Conservation (phyloP, 2,329 filamentous ascomycete species). For the Alternaria consortialis region DNA sequence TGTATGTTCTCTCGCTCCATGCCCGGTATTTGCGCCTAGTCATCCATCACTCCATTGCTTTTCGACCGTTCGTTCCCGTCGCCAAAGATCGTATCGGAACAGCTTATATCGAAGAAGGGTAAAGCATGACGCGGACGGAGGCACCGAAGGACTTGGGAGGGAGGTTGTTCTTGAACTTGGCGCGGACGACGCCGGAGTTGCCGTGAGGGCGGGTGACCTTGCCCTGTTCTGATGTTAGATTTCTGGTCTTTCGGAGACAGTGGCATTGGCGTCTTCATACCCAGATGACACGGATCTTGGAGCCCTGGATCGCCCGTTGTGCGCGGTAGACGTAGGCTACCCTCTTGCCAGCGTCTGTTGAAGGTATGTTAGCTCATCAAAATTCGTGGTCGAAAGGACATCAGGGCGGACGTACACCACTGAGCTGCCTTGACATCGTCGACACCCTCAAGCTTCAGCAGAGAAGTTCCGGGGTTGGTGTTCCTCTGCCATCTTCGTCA, state of each 20-base stretch:
- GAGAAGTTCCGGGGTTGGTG: constrained; percentile 86
- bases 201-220: constrained; percentile 97
- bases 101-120: constrained; percentile 93
- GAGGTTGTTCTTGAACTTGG: constrained; percentile 96
- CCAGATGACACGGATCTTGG: constrained; percentile 96
- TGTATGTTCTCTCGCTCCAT: constrained; percentile 42
- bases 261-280: not conserved
- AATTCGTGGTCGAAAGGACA: constrained; percentile 51
- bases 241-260: not conserved
- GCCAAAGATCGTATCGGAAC: constrained; percentile 41
- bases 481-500: constrained; percentile 72
- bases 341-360: constrained; percentile 7
- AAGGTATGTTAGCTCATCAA: not conserved
- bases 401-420: constrained; percentile 63
- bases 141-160: constrained; percentile 89
- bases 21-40: constrained; percentile 40
- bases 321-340: constrained; percentile 83
- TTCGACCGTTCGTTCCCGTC: constrained; percentile 37
- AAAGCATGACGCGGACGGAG: constrained; percentile 96
- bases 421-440: constrained; percentile 88
- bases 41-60: constrained; percentile 38
- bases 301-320: constrained; percentile 92
- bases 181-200: constrained; percentile 97
- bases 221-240: constrained; percentile 2
- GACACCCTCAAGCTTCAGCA: constrained; percentile 99